Evolutionary conservation across 2,329 filamentous ascomycete species (phyloP).

Genomic region (Exophiala bonariae): DNA sequence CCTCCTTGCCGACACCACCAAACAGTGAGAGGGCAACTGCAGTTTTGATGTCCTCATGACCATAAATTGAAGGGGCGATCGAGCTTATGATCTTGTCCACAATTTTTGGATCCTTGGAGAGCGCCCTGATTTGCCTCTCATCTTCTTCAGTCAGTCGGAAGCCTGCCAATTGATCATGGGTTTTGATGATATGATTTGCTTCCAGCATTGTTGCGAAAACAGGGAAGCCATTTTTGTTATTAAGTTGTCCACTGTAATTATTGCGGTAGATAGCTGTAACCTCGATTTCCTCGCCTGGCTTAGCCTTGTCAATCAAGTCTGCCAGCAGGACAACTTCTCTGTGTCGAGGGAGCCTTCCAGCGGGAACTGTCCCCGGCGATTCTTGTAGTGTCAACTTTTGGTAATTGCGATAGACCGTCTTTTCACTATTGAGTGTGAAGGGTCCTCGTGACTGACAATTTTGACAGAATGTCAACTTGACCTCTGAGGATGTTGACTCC

Average conservation of each 20-base stretch:
- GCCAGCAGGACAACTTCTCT: conserved; percentile 94
- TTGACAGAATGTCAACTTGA: conserved; percentile 95
- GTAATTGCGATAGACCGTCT: conserved; percentile 98
- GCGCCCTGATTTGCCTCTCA: conserved; percentile 81
- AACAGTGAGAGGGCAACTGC: conserved; percentile 92
- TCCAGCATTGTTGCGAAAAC: conserved; percentile 98
- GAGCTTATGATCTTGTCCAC: conserved; percentile 90
- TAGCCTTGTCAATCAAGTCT: conserved; percentile 94
- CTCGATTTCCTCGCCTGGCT: conserved; percentile 96
- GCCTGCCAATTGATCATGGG: conserved; percentile 94
- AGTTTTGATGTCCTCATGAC: conserved; percentile 95
- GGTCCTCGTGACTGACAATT: conserved; percentile 94
- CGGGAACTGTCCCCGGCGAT: conserved; percentile 93
- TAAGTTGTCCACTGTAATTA: conserved; percentile 95
- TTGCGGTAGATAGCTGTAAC: conserved; percentile 96
- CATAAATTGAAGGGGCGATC: conserved; percentile 96
- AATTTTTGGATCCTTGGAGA: conserved; percentile 88
- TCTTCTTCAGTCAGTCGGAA: conserved; percentile 95
- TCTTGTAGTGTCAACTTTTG: conserved; percentile 97
- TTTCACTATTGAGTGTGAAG: conserved; percentile 93
- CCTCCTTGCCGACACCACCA: conserved; percentile 87
- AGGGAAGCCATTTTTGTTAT: conserved; percentile 98
- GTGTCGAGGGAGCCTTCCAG: conserved; percentile 88
- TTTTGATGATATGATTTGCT: conserved; percentile 95
- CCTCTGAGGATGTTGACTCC: conserved; percentile 84